Evolutionary conservation across 2,329 filamentous ascomycete genomes (phyloP), one percentile per base, ranked within the genome.

Genomic region (Aspergillus terreus): DNA sequence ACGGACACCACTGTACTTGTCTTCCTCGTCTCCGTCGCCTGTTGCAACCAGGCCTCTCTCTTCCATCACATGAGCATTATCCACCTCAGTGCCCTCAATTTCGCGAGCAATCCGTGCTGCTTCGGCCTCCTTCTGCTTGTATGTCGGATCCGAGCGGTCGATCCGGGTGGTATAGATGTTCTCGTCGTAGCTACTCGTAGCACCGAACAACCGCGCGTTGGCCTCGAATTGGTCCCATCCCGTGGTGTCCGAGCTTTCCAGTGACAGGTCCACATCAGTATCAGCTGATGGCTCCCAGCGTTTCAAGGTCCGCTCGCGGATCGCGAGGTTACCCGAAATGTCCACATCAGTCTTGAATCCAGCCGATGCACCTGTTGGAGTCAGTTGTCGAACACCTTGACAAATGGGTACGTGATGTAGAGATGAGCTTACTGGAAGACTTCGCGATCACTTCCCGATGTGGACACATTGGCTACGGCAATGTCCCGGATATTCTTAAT

Each of bases 1-100:
- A 56, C 86, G 86, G 50, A 99, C 94, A 67, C 92, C 92, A 66
- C 92, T 96, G 74, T 97, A 97, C 68, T 94, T 96, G 67, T 95
- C 92, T 74, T 99, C 94, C 72, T 99, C 94, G 58, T 96, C 86
- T 52, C 82, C 84, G 47, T 85, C 84, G 47, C 87, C 82, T 36
- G 82, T 80, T 9, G 79, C 76, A 11, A 80, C 81, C n/a, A 83
- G 77, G 47, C 90, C 82, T 65, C 92, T 86, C 76, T 99, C 94
- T 72, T 97, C 94, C 3, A 89, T 88, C 52, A 96, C 82, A 66
- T 99, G 94, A 4, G 86, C 76, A 49, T 94, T 96, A 33, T 82
- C 80, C 6, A 90, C 78, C 15, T 79, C 77, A 56, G 85, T 88
- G 43, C 82, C 79, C 71, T 96, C 90, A 61, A 99, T 99, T 70